These are phyloP conservation scores for Penicillium brasilianum DNA, from an alignment of 2,329 filamentous ascomycete species.

Conservation along the genomic window DNA sequence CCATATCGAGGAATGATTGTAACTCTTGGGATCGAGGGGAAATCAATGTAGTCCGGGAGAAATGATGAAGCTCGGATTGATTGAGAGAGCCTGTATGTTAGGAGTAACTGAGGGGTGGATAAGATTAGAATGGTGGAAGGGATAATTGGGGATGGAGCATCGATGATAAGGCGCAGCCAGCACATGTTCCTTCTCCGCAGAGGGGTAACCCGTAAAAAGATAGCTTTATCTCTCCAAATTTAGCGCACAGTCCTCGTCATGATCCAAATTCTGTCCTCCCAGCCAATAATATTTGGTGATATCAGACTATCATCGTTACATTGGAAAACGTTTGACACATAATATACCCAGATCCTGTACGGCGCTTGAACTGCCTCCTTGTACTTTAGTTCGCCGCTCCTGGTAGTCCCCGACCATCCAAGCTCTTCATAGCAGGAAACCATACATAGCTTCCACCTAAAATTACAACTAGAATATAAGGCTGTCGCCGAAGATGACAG, in stretches of 20 bases:
- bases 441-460: neutral
- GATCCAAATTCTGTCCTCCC: neutral
- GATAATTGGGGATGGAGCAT: neutral
- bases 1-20: slow-evolving; percentile 36
- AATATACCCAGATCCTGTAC: neutral
- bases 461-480: too few relatives aligned
- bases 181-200: slow-evolving; percentile 13
- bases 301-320: neutral
- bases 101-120: neutral
- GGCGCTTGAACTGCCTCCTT: neutral
- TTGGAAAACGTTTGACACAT: slow-evolving; percentile 2
- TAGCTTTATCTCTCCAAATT: slow-evolving; percentile 8
- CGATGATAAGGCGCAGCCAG: slow-evolving; percentile 19
- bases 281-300: neutral
- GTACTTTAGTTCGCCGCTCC: neutral
- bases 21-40: neutral
- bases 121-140: neutral
- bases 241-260: neutral
- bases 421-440: neutral
- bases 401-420: neutral
- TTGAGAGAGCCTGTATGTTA: neutral
- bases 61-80: neutral
- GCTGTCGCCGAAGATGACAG: too few relatives aligned
- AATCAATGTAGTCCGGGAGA: neutral
- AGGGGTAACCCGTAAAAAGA: slow-evolving; percentile 13